These are phyloP conservation scores for Microbotryomycetes sp. DNA, from an alignment of 1,284 basidiomycete genomes.

Conservation along the genomic window DNA sequence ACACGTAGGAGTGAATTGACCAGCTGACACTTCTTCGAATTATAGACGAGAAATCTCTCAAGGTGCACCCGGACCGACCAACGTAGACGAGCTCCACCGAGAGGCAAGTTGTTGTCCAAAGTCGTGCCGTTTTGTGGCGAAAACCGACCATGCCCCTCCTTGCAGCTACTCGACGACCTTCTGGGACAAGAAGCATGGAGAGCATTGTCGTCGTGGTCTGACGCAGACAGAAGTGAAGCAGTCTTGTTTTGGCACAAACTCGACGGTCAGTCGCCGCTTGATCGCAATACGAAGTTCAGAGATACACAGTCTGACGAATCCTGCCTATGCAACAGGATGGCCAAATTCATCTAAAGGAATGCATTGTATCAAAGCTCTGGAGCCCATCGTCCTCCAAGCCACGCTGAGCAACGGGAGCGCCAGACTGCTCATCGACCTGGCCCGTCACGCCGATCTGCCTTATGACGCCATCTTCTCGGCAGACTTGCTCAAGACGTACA, in stretches of 20 bases:
- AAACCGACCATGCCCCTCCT: neutral
- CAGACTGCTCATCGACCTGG: constrained; percentile 30
- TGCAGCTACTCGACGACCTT: constrained; percentile 21
- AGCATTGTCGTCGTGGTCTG: constrained; percentile 2
- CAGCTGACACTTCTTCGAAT: neutral
- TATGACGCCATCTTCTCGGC: constrained; percentile 36
- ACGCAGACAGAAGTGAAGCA: constrained; percentile 4
- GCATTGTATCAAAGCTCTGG: neutral
- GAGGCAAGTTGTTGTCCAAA: constrained; percentile 41
- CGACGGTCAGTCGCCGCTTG: constrained; percentile 14
- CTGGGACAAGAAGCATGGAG: constrained; percentile 2
- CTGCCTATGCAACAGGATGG: no score
- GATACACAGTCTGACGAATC: no score
- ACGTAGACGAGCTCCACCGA: constrained; percentile 54
- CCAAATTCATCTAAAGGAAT: constrained; percentile 5
- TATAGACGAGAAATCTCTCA: constrained; percentile 40
- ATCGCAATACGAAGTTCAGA: no score
- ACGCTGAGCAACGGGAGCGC: constrained; percentile 33
- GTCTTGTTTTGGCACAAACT: constrained; percentile 24
- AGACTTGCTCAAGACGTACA: constrained; percentile 38
- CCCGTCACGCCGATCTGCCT: constrained; percentile 32
- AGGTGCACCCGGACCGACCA: constrained; percentile 48
- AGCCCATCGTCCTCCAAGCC: constrained; percentile 7
- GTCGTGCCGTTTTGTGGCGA: neutral
- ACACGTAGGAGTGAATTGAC: no score